These are phyloP conservation scores for Glomus cerebriforme DNA, from an alignment of 192 early-diverging fungal species.

Conservation along the genomic window DNA sequence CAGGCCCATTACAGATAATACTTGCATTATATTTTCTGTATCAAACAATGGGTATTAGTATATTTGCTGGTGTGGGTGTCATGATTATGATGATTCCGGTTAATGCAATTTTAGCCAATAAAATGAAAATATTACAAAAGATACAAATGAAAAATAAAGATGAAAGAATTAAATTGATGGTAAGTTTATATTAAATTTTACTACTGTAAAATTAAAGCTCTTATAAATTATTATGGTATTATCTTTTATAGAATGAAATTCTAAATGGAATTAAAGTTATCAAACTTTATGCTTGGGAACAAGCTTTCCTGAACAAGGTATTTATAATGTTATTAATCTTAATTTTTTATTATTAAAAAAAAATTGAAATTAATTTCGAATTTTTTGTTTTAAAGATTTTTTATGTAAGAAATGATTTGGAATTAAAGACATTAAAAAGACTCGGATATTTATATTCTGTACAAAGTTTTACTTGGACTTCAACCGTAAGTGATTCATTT, in stretches of 20 bases:
- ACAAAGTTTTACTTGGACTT: constrained; percentile 78
- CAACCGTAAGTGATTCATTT: constrained; percentile 44
- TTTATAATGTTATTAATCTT: constrained; percentile 17
- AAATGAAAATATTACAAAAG: constrained; percentile 70
- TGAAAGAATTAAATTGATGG: constrained; percentile 42
- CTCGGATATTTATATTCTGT: constrained; percentile 70
- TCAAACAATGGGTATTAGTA: constrained; percentile 75
- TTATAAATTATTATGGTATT: not conserved
- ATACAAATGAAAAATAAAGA: constrained; percentile 85
- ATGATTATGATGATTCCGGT: constrained; percentile 85
- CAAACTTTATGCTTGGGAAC: constrained; percentile 96
- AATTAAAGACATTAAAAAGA: constrained; percentile 74
- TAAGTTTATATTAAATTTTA: not conserved
- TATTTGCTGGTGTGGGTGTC: constrained; percentile 82
- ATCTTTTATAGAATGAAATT: constrained; percentile 64
- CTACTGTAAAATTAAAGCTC: not conserved
- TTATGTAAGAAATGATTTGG: constrained; percentile 70
- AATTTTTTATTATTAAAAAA: not conserved
- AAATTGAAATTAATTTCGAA: not conserved
- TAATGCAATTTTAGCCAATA: constrained; percentile 66
- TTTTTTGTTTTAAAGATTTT: constrained; percentile 38
- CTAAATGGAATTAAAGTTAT: constrained; percentile 93
- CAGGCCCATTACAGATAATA: constrained; percentile 75
- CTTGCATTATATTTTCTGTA: constrained; percentile 79
- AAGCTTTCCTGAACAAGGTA: constrained; percentile 73